Conservation (phyloP, 768 basidiomycete genomes). For the Glaciozyma antarctica region DNA sequence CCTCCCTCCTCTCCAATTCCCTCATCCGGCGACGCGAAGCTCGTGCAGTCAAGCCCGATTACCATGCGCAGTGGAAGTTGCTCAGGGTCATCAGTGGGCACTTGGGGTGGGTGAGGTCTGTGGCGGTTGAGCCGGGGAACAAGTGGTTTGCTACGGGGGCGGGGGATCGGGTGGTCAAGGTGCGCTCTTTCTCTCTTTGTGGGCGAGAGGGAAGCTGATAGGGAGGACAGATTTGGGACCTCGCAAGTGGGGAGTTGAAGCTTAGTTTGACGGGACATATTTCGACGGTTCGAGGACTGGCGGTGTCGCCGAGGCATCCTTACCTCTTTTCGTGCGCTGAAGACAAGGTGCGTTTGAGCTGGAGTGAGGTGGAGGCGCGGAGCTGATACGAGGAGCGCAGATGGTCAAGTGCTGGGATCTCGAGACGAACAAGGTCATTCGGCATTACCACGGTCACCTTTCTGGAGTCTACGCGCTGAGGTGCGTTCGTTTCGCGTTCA, state of each 20-base stretch:
- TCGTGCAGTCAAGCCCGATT: constrained; percentile 85
- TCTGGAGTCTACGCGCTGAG: constrained; percentile 90
- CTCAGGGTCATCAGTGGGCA: constrained; percentile 94
- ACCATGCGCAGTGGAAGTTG: constrained; percentile 94
- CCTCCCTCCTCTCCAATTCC: constrained; percentile 63
- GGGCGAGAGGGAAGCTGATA: neutral
- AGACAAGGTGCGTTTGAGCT: constrained; percentile 73
- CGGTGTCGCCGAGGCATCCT: constrained; percentile 83
- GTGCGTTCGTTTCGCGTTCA: constrained; percentile 32
- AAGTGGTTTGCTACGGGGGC: constrained; percentile 98
- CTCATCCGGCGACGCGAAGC: constrained; percentile 87
- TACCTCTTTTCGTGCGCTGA: constrained; percentile 96
- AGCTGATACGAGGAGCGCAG: constrained; percentile 42
- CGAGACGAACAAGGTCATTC: constrained; percentile 96
- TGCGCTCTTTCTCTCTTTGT: constrained; percentile 10
- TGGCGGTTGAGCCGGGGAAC: constrained; percentile 95
- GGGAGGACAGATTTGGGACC: constrained; percentile 66
- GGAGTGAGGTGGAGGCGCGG: no score
- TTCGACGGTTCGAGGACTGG: constrained; percentile 86
- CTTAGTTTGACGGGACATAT: constrained; percentile 96
- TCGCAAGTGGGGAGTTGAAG: constrained; percentile 93
- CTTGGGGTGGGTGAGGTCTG: constrained; percentile 92
- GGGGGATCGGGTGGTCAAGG: constrained; percentile 91
- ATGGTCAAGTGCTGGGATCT: constrained; percentile 99
- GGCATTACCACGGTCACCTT: constrained; percentile 96